Base-by-base conservation (phyloP, 1,139 yeast genomes). In the Pichia sp. region DNA sequence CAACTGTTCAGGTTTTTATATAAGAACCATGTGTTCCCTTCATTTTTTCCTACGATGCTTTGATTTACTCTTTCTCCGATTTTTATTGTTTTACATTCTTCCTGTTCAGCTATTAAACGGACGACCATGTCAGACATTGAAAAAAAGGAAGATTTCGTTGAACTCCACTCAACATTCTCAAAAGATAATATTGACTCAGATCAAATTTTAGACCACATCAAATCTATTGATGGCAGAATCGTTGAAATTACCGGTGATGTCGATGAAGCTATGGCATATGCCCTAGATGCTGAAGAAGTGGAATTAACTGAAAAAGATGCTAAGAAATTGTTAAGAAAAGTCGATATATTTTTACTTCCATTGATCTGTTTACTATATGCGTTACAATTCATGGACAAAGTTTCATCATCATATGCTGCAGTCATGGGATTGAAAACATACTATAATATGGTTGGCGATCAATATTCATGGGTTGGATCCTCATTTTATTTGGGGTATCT, bases 331-430 rank as follows among this genome's bases (percentile, higher is more conserved):
- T 60, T 70, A n/a, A 53, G 76, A 45, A 82, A 80, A 55, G 75
- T 78, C 34, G 86, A 81, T 57, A 37, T 71, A 16, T 71, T 61
- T 51, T 57, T 82, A 50, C 63, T 78, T 52, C 82, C 87, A 0
- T 48, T 80, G 33, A 67, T 81, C 69, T 72, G 80, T 55, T 49
- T 74, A 16, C 60, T 80, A 22, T 78, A 78, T 57, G 71, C 79
- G 20, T 65, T 73, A 37, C 87, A 82, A 60, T 78, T 74, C 49
- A 77, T 82, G 80, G 89, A 82, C 60, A 82, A 82, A 57, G 63
- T 71, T 20, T 65, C 85, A 7, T 76, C 71, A 33, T 67, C 80
- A 20, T 74, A 72, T 48, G 85, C 86, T 5, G 71, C 86, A 1
- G 71, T 82, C 43, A 68, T 80, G 68, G 82, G 82, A 0, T 48